Conservation (phyloP, 331 rosid genomes). For the Malus hybrid region DNA sequence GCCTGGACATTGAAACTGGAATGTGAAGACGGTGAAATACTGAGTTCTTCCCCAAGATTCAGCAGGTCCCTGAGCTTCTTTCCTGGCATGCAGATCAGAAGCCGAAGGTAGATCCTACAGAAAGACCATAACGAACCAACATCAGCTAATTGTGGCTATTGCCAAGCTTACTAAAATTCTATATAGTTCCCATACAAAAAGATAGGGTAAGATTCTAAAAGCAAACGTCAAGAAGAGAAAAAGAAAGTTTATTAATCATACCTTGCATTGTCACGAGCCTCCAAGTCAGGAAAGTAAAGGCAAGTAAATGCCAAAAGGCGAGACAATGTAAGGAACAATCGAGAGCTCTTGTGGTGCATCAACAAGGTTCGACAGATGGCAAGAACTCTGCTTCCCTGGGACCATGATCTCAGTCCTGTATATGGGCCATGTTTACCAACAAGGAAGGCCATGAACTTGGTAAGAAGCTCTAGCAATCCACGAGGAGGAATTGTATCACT, state of each 20-base stretch:
- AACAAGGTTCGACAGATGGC: constrained; percentile 82
- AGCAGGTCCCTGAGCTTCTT: constrained; percentile 80
- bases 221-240: neutral
- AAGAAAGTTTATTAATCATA: constrained; percentile 17
- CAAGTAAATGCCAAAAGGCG: constrained; percentile 74
- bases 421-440: constrained; percentile 82
- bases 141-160: neutral
- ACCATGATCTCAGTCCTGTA: constrained; percentile 77
- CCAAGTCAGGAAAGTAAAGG: constrained; percentile 87
- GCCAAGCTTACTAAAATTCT: neutral
- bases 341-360: constrained; percentile 82
- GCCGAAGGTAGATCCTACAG: constrained; percentile 83
- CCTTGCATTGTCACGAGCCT: constrained; percentile 96
- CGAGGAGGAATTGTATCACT: constrained; percentile 71
- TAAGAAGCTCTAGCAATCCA: constrained; percentile 67
- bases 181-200: neutral
- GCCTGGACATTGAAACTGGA: constrained; percentile 64
- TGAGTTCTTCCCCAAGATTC: constrained; percentile 59
- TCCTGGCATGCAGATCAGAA: constrained; percentile 83
- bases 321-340: constrained; percentile 76
- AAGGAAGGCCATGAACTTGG: constrained; percentile 72
- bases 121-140: constrained; percentile 18
- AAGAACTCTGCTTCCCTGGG: constrained; percentile 90
- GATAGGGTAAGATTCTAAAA: neutral
- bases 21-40: constrained; percentile 64